phyloP scores from a whole-genome alignment of 2,329 filamentous ascomycete species.

The Trematosphaeria pertusa region DNA sequence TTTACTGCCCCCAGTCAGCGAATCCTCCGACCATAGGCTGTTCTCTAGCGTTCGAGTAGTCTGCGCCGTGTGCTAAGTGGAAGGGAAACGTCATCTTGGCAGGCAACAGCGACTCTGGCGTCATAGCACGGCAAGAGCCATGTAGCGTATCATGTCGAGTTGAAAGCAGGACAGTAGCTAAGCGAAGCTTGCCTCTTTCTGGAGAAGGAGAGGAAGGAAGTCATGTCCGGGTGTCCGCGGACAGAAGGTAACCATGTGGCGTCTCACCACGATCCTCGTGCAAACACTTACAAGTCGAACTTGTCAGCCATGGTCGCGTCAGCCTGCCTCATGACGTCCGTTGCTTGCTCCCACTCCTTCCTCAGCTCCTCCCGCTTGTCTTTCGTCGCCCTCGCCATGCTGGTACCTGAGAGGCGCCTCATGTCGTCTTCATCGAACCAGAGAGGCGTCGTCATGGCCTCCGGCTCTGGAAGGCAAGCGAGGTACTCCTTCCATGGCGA shows the following conservation, averaged over 20 bases:
- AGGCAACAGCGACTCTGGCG: too few relatives aligned
- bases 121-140: too few relatives aligned
- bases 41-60: neutral
- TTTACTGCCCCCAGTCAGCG: conserved; percentile 47
- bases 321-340: conserved; percentile 25
- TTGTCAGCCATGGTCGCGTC: conserved; percentile 22
- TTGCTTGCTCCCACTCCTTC: conserved; percentile 34
- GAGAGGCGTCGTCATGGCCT: conserved; percentile 45
- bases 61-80: too few relatives aligned
- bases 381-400: conserved; percentile 34
- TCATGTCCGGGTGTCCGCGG: too few relatives aligned
- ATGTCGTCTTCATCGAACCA: conserved; percentile 46
- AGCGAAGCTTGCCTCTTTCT: too few relatives aligned
- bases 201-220: too few relatives aligned
- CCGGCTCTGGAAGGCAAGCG: conserved; percentile 37
- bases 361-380: conserved; percentile 27
- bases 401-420: conserved; percentile 44
- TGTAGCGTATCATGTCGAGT: too few relatives aligned
- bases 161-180: too few relatives aligned
- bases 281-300: conserved; percentile 34
- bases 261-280: too few relatives aligned
- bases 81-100: neutral
- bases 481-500: conserved; percentile 49
- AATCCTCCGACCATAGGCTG: neutral
- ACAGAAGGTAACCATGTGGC: too few relatives aligned